Percentiles rank a stretch among this genome's conserved stretches.
Conservation (phyloP, 495 filamentous ascomycete species). For the Penicillium dipodomyicola region DNA sequence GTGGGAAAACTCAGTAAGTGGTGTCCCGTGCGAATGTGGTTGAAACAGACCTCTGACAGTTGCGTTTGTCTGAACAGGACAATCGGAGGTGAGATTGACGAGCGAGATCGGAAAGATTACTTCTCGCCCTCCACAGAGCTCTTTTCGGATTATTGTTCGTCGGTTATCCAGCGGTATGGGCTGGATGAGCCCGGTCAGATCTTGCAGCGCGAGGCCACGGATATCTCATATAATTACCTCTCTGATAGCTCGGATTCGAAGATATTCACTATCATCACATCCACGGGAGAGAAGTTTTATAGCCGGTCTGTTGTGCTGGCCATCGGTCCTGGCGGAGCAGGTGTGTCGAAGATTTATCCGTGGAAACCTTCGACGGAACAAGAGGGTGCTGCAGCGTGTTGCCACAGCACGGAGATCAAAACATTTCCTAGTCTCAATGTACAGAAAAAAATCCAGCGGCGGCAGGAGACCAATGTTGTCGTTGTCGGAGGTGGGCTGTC, state of each 20-base stretch:
- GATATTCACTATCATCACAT: conserved; percentile 53
- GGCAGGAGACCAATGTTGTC: conserved; percentile 50
- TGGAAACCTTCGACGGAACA: conserved; percentile 37
- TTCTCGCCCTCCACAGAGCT: conserved; percentile 56
- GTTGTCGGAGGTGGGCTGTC: conserved; percentile 63
- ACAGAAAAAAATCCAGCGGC: conserved; percentile 44
- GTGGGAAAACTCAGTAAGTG: conserved; percentile 32
- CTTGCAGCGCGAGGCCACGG: conserved; percentile 46
- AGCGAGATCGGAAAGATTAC: conserved; percentile 64
- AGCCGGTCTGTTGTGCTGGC: conserved; percentile 56
- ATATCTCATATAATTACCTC: conserved; percentile 49
- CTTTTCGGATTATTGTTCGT: conserved; percentile 56
- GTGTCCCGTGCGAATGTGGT: neutral
- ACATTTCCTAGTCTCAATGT: conserved; percentile 47
- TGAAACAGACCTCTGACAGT: neutral
- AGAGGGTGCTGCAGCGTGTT: conserved; percentile 41
- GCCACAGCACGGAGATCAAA: conserved; percentile 56
- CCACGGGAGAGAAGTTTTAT: conserved; percentile 43
- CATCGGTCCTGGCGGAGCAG: conserved; percentile 51
- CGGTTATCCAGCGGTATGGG: conserved; percentile 51
- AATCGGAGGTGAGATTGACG: conserved; percentile 51
- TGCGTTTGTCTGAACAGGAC: conserved; percentile 9
- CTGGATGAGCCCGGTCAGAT: conserved; percentile 46
- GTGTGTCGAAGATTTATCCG: conserved; percentile 46
- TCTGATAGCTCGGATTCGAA: conserved; percentile 26